phyloP scores from a whole-genome alignment of 2,329 filamentous ascomycete genomes.

The Aschersonia sp. region DNA sequence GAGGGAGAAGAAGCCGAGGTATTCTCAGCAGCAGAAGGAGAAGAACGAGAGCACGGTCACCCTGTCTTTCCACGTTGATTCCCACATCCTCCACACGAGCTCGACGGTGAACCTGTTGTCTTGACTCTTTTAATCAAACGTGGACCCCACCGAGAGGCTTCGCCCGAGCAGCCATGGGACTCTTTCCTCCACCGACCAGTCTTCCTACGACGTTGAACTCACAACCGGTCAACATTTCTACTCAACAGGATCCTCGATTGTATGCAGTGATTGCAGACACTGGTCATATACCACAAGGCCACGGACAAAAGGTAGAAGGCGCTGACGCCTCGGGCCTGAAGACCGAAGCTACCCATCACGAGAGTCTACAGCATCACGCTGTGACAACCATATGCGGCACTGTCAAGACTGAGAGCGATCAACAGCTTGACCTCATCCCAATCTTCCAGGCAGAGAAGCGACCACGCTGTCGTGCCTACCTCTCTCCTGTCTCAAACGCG shows the following conservation, averaged over 20 bases:
- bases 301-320: not conserved
- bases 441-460: not conserved
- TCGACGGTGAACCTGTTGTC: not conserved
- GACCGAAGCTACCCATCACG: not conserved
- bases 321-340: not conserved
- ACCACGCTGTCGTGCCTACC: not conserved
- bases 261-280: not conserved
- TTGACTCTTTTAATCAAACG: not conserved
- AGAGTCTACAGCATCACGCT: not conserved
- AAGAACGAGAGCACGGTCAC: not conserved
- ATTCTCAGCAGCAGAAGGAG: not conserved
- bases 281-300: not conserved
- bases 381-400: too few species aligned
- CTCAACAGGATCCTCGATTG: not conserved
- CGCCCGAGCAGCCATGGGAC: not conserved
- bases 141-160: not conserved
- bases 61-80: not conserved
- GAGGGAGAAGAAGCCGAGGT: not conserved
- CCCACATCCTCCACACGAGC: not conserved
- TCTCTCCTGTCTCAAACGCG: conserved; percentile 1
- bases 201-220: not conserved
- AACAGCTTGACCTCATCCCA: not conserved
- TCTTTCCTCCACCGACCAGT: not conserved
- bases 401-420: not conserved
- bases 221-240: not conserved